Evolutionary conservation across 805 yeast genomes (phyloP), one percentile per base, ranked within the genome.

Genomic region (Starmerella stigmatis): DNA sequence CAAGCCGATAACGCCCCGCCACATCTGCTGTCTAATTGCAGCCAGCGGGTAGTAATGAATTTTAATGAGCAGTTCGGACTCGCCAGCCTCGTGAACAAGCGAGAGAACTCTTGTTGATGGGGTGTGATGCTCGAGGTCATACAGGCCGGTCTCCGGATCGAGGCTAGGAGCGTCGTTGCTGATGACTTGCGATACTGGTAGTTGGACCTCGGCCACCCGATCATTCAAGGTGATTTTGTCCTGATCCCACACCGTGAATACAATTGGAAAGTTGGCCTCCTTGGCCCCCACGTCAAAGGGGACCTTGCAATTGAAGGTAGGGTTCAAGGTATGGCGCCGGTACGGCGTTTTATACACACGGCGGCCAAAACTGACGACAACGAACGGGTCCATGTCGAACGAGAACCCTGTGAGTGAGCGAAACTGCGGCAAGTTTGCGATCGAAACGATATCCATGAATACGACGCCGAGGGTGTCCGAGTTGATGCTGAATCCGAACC

Each of bases 381-480:
- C 89, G 64, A 89, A 92, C 2, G 97, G 97, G 59, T 92, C 98
- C 94, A 92, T 85, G 62, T 86, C 95, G 58, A 82, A 89, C 1
- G 88, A 79, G 19, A 85, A 75, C 9, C 86, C 68, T 0, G 83
- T 76, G 13, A 83, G 65, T 52, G 81, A 79, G 32, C 73, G 72
- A 44, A 79, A 70, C 0, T 94, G 84, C 1, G 98, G 98, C 29
- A 89, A 66, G 46, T 80, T 86, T 2, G 75, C 65, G 9, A 89
- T 86, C 1, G 81, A 74, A 3, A 76, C 72, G 17, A 89, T 75
- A 51, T 88, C 94, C 28, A 89, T 58, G 55, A 81, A 84, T 4
- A 83, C 62, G 7, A 88, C 81, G 2, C 97, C 98, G 1, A 57
- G 51, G 8, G 65, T 57, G 21, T 59, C 60, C 3, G 59, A 48